A percentile compares a stretch with the other conserved stretches of the same genome.
These are phyloP conservation scores for Exophiala lecanii-corni DNA, from an alignment of 2,329 filamentous ascomycete genomes.

Conservation along the genomic window DNA sequence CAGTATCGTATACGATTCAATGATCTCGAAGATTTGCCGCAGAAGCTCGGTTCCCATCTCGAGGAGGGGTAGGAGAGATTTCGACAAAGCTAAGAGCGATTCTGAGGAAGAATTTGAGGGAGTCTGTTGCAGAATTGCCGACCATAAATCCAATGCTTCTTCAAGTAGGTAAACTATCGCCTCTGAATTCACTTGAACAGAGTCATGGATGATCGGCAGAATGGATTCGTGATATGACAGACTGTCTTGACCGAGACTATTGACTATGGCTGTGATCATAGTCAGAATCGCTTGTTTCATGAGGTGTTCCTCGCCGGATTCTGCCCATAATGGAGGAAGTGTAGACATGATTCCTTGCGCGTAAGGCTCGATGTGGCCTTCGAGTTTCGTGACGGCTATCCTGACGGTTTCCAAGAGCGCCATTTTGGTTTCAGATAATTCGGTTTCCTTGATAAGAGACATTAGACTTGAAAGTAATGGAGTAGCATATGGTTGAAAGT, in stretches of 20 bases:
- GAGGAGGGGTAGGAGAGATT: constrained; percentile 61
- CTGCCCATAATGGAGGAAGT: constrained; percentile 78
- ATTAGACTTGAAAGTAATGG: constrained; percentile 70
- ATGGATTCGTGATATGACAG: constrained; percentile 74
- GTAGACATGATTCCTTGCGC: constrained; percentile 75
- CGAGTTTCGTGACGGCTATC: constrained; percentile 74
- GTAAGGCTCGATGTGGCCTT: constrained; percentile 61
- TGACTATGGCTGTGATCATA: constrained; percentile 78
- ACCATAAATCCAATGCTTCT: constrained; percentile 87
- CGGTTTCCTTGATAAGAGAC: constrained; percentile 71
- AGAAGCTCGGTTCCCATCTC: constrained; percentile 63
- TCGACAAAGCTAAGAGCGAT: constrained; percentile 59
- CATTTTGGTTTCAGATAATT: constrained; percentile 83
- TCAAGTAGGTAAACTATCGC: constrained; percentile 80
- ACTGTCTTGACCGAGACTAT: constrained; percentile 74
- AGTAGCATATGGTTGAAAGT: constrained; percentile 73
- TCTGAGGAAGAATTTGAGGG: constrained; percentile 54
- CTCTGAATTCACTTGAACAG: constrained; percentile 69
- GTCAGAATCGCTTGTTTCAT: constrained; percentile 91
- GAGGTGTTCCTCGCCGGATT: constrained; percentile 79
- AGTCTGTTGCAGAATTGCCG: constrained; percentile 65
- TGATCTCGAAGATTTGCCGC: constrained; percentile 57
- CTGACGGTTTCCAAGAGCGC: constrained; percentile 83
- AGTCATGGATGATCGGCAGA: constrained; percentile 74
- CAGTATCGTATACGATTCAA: constrained; percentile 67